Evolutionary conservation across 768 basidiomycete genomes (phyloP), one percentile per base, ranked within the genome.

Genomic region (Tylopilus balloui): DNA sequence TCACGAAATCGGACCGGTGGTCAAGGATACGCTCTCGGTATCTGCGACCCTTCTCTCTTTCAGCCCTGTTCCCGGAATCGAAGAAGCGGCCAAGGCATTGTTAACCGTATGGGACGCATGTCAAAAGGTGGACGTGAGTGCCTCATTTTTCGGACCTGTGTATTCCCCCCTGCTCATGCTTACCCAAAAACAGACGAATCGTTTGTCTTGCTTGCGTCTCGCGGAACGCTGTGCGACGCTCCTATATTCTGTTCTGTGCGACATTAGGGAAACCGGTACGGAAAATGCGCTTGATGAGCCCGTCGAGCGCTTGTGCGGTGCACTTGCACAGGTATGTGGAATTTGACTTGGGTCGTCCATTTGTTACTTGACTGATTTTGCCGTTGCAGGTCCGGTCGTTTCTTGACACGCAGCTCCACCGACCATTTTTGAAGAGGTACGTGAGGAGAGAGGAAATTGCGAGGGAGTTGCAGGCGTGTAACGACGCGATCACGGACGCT

Each of bases 391-490:
- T 87, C 4, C 69, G 71, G 34, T 54, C 60, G 2, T 77, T 89
- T 54, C 71, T 88, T 23, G 59, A 72, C 46, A 82, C 79, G 54
- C 81, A 88, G 54, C 69, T 73, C n/a, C 56, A 78, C 35, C 71
- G 86, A 2, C 84, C 88, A 0, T 91, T 89, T 69, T 67, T 92
- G 53, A 87, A 88, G 65, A 75, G 87, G 4, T 91, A 87, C 59
- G 73, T 92, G 32, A 81, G 82, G 60, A 78, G 86, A 36, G 83
- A 86, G 32, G 86, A 90, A 53, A 83, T 83, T 24, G 60, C 74
- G 14, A 68, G 71, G 3, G 75, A 78, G 27, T 78, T 89, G 31
- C 58, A 63, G 0, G 67, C 61, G 3, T 84, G 82, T 43, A 77
- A 81, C 43, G 69, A 75, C 11, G 71, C 71, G 2, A 69, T 89